Base-by-base conservation (phyloP, 768 basidiomycete species). In the Tylopilus balloui region DNA sequence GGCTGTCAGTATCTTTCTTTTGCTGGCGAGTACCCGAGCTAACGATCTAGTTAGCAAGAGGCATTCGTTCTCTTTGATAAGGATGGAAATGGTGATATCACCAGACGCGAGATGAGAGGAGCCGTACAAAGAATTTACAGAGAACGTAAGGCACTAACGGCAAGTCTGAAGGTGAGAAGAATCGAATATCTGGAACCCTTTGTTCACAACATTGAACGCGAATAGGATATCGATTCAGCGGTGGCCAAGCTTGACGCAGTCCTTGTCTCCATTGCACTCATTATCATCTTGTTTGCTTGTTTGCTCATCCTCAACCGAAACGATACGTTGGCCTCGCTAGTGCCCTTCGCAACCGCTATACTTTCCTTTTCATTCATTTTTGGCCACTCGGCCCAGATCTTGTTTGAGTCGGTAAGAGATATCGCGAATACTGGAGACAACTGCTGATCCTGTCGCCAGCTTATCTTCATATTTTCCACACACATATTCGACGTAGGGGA, bases 401-500 rank as follows among this genome's bases (percentile, higher is more conserved):
- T 90, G 2, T 91, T 90, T 53, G 84, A 88, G 71, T 88, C 85
- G 42, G 85, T 85, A 52, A 47, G 78, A 64, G 41, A 27, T 17
- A 28, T 51, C 28, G 23, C 19, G 35, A 35, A 27, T 44, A 11
- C 43, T 21, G 15, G 31, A 13, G 34, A 19, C 17, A 14, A 44
- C 40, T 35, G 13, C 25, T 53, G 27, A 54, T n/a, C 20, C 14
- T 29, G 3, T 41, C 10, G 24, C 4, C 42, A 87, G 86, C 76
- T 90, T 19, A 85, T 90, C 58, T 90, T 90, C 71, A 88, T 89
- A 50, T 88, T 89, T 64, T 85, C 84, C 1, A 89, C 88, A 0
- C 88, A 90, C 60, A 84, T 87, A n/a, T 90, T 86, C 55, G 87
- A 89, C 62, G 84, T 90, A 7, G 88, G 88, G 7, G 88, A 91